Conservation (phyloP, 768 basidiomycete species). For the Suillus sp. region DNA sequence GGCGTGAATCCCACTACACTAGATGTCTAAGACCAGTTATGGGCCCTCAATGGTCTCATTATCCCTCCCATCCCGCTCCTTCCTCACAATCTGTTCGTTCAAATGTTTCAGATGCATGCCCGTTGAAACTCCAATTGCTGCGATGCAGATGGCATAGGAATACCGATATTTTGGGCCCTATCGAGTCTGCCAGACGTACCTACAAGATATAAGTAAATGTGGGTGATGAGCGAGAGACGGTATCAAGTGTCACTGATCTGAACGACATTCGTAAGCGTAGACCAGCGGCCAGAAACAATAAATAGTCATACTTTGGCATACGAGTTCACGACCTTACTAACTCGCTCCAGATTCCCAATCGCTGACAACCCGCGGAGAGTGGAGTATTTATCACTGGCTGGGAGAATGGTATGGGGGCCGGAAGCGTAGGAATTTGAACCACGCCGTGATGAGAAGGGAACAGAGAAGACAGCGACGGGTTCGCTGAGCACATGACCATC, state of each 20-base stretch:
- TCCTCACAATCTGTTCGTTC: neutral
- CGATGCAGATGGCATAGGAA: slow-evolving; percentile 71
- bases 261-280: too few relatives aligned
- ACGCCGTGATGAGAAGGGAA: slow-evolving; percentile 91
- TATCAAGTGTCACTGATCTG: slow-evolving; percentile 42
- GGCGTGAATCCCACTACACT: neutral
- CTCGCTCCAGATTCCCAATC: too few relatives aligned
- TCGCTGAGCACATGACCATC: slow-evolving; percentile 46
- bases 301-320: too few relatives aligned
- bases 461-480: slow-evolving; percentile 69
- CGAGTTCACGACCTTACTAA: too few relatives aligned
- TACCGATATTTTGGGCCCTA: slow-evolving; percentile 70
- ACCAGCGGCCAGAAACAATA: too few relatives aligned
- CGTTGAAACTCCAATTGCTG: slow-evolving; percentile 17
- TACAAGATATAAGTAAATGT: slow-evolving; percentile 18
- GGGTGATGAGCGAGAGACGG: neutral
- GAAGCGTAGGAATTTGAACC: slow-evolving; percentile 74
- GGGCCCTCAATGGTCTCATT: too few relatives aligned
- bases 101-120: neutral
- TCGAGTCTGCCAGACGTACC: slow-evolving; percentile 60
- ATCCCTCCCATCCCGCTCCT: neutral
- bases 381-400: slow-evolving; percentile 84
- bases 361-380: slow-evolving; percentile 78
- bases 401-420: slow-evolving; percentile 69
- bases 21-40: neutral